Percentiles rank a stretch among this genome's conserved stretches.
Evolutionary conservation across 2,329 filamentous ascomycete species (phyloP).

Genomic region (Escovopsis sp.): DNA sequence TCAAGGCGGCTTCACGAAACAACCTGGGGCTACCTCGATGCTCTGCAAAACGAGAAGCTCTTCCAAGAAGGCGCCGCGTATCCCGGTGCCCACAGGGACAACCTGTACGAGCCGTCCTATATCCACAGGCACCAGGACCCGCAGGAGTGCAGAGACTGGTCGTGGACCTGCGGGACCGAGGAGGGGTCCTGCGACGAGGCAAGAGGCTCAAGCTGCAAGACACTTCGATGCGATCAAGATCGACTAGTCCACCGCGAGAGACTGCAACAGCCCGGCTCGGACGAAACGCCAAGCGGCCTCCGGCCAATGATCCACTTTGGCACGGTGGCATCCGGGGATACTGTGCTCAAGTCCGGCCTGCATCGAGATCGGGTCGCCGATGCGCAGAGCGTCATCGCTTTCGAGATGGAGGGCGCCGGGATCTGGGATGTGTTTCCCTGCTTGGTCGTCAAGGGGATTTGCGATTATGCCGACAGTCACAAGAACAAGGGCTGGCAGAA

Average conservation of each 20-base stretch:
- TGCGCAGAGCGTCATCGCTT: constrained; percentile 12
- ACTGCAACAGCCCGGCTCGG: constrained; percentile 4
- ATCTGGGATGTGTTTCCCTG: constrained; percentile 17
- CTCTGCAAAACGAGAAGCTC: constrained; percentile 5
- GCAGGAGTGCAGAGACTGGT: constrained; percentile 1
- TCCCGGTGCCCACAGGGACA: constrained; percentile 15
- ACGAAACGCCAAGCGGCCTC: constrained; percentile 4
- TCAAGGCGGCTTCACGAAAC: constrained; percentile 1
- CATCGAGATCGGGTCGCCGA: constrained; percentile 21
- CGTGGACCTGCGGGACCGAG: neutral
- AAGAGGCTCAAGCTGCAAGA: constrained; percentile 2
- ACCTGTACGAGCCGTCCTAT: constrained; percentile 17
- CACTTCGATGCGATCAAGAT: constrained; percentile 4
- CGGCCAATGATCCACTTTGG: constrained; percentile 20
- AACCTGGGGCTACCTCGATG: constrained; percentile 4
- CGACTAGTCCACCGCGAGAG: constrained; percentile 17
- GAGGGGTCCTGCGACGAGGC: constrained; percentile 6
- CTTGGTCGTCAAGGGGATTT: constrained; percentile 22
- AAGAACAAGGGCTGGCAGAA: constrained; percentile 19
- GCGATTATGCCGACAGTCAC: constrained; percentile 26
- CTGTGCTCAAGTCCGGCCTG: constrained; percentile 22
- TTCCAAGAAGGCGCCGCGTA: constrained; percentile 9
- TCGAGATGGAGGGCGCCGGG: constrained; percentile 22
- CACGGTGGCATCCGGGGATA: constrained; percentile 22
- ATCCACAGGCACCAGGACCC: constrained; percentile 16